Evolutionary conservation across 2,329 filamentous ascomycete genomes (phyloP), one percentile per base, ranked within the genome.

Genomic region (Ophiognomonia clavigignenti-juglandacearum): DNA sequence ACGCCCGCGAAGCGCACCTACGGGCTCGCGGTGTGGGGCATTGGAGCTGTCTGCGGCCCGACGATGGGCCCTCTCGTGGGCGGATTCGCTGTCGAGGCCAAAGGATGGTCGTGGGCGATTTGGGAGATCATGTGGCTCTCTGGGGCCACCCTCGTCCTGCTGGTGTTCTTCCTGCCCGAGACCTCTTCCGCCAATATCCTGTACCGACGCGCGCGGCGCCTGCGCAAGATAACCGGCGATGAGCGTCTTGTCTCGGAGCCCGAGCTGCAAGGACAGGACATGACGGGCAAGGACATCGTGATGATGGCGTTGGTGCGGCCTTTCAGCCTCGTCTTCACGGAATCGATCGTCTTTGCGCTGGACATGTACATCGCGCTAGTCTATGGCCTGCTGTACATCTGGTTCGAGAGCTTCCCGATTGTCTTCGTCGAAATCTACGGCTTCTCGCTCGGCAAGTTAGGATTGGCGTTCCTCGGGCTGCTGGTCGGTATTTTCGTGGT

Each of bases 91-190:
- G 78, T 83, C 6, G 68, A 71, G 3, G 73, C 68, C 2, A 70
- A 77, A 59, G 64, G 62, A 45, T 85, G 81, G 80, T 70, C 77
- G 16, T 85, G 80, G 80, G 75, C 76, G 0, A 66, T 81, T n/a
- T 80, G 76, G 69, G 77, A 83, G 56, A 76, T 83, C 46, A 68
- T 85, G 47, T 85, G 79, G 79, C 69, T 77, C 16, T 69, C 78
- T 0, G 73, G 69, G 0, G 80, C 81, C 0, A 59, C 82, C 32
- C 73, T 83, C 51, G 52, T 83, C 14, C 44, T 75, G 32, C 76
- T 86, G 71, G 72, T 83, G 56, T 59, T 82, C 52, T 70, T 78
- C 50, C 72, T 86, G 20, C 83, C 83, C 0, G 82, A 86, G 64
- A 86, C 83, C n/a, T 51, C 45, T 10, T 42, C 71, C 0, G 61